Conservation (phyloP, 305 asterid genomes). For the Fraxinus paxiana region DNA sequence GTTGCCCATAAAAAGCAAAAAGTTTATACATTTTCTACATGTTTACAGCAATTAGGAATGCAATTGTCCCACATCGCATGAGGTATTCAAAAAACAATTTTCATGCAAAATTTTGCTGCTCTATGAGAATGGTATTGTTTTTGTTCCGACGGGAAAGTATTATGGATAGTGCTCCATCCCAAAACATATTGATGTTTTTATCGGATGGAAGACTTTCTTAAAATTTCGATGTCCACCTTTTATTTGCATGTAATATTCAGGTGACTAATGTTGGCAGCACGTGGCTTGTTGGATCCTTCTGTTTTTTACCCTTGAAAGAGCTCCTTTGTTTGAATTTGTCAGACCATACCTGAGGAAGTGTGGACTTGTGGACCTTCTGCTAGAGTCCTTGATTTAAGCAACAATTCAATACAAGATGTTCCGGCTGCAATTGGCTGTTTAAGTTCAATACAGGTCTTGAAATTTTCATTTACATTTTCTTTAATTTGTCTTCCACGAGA, state of each 20-base stretch:
- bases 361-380: conserved; percentile 55
- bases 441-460: conserved; percentile 55
- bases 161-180: neutral
- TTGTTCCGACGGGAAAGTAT: neutral
- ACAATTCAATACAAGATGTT: conserved; percentile 54
- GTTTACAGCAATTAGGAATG: neutral
- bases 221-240: conserved; percentile 1
- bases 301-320: conserved; percentile 18
- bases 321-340: conserved; percentile 36
- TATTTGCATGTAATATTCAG: neutral
- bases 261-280: conserved; percentile 18
- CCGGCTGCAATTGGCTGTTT: conserved; percentile 52
- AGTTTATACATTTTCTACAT: neutral
- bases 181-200: neutral
- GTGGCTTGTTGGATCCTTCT: conserved; percentile 11
- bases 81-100: neutral
- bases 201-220: neutral
- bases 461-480: conserved; percentile 16
- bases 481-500: conserved; percentile 10
- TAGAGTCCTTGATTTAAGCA: conserved; percentile 73
- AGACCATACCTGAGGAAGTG: conserved; percentile 76
- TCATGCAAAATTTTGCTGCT: neutral
- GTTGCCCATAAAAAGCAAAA: neutral
- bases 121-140: neutral
- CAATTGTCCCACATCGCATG: neutral